Evolutionary conservation across 768 basidiomycete genomes (phyloP).

Genomic region (Astraeus odoratus): DNA sequence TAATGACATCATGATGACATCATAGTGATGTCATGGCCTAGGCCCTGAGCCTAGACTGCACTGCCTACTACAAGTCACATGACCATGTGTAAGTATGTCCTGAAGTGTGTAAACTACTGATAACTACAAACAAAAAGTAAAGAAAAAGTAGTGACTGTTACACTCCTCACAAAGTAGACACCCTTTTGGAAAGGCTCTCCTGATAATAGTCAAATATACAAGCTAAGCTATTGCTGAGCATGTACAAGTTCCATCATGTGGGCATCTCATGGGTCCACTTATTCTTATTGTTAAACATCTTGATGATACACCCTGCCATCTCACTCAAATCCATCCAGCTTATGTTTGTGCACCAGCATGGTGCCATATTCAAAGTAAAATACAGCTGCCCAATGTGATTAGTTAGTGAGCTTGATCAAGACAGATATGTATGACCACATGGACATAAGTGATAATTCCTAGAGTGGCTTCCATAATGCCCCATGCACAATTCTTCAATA

Average conservation of each 20-base stretch:
- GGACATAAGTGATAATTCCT: constrained; percentile 1
- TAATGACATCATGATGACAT: too few species aligned
- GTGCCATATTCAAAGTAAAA: background rate
- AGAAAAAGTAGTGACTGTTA: too few species aligned
- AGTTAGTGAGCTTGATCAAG: background rate
- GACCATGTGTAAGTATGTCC: too few species aligned
- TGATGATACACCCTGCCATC: background rate
- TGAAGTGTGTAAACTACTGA: too few species aligned
- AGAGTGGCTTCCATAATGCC: background rate
- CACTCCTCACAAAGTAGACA: background rate
- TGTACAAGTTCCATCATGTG: background rate
- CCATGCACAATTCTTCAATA: background rate
- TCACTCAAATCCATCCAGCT: background rate
- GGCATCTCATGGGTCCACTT: background rate
- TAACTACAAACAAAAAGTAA: too few species aligned
- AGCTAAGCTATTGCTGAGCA: background rate
- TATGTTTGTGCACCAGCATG: background rate
- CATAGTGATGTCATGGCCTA: too few species aligned
- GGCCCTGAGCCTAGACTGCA: too few species aligned
- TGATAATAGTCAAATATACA: background rate
- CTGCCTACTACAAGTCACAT: too few species aligned
- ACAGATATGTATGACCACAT: background rate
- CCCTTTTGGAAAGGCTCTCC: background rate
- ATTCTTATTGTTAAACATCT: background rate
- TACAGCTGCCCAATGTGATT: background rate